Conservation (phyloP, 31 red algal genomes). For the Pterothamnion heteromorphum region DNA sequence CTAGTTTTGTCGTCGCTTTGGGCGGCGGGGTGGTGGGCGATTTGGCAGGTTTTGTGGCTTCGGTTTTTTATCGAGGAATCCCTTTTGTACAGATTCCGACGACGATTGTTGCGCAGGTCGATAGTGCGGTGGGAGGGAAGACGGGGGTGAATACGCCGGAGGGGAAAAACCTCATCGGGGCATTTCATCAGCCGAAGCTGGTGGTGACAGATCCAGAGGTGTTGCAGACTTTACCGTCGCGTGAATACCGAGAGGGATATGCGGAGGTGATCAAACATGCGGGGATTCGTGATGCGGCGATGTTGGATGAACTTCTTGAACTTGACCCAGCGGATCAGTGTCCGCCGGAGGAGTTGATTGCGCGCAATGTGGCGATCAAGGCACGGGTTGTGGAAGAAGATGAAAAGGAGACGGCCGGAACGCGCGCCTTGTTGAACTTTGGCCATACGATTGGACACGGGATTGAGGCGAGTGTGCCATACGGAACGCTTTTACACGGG, state of each 20-base stretch:
- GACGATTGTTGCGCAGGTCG: slow-evolving; percentile 54
- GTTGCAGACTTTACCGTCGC: slow-evolving; percentile 23
- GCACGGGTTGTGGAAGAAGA: slow-evolving; percentile 24
- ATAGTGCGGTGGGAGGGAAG: slow-evolving; percentile 59
- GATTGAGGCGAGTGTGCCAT: background rate
- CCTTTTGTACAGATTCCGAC: slow-evolving; percentile 60
- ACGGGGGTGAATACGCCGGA: slow-evolving; percentile 59
- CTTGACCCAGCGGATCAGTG: background rate
- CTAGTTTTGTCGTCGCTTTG: slow-evolving; percentile 47
- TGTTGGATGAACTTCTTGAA: background rate
- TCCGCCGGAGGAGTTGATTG: background rate
- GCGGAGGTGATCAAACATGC: slow-evolving; percentile 67
- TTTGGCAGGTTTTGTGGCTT: slow-evolving; percentile 58
- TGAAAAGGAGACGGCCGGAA: slow-evolving; percentile 26
- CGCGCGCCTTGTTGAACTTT: slow-evolving; percentile 17
- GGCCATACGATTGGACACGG: slow-evolving; percentile 28
- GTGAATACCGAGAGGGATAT: slow-evolving; percentile 44
- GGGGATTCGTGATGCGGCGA: background rate
- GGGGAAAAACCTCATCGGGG: slow-evolving; percentile 64
- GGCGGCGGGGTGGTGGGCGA: slow-evolving; percentile 66
- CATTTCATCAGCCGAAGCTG: slow-evolving; percentile 56
- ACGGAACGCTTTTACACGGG: slow-evolving; percentile 4
- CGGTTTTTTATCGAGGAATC: slow-evolving; percentile 55
- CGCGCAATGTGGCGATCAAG: background rate
- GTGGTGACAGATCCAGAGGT: slow-evolving; percentile 41